Evolutionary conservation across 495 filamentous ascomycete species (phyloP), one percentile per base, ranked within the genome.

Genomic region (Niebla homalea): DNA sequence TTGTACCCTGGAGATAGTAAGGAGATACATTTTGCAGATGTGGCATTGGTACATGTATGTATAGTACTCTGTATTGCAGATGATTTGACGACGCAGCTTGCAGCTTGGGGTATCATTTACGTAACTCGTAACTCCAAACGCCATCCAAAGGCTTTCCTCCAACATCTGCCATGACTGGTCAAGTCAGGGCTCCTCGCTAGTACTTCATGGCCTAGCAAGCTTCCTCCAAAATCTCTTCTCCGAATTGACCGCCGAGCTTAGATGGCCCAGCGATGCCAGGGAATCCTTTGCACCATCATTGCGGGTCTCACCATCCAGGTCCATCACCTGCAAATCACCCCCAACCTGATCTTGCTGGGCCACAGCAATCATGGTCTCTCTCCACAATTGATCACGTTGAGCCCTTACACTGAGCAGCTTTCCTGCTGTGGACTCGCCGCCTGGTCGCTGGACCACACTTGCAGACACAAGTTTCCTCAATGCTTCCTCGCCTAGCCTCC

Each of bases 401-500:
- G 40, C 49, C 12, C 55, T 43, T 14, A 49, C 4, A 20, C 41
- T 52, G 19, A 41, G 25, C 1, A 21, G 18, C 42, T n/a, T 26
- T 1, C 21, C 37, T 16, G 11, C 21, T 14, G 29, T 32, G 16
- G 21, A 8, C 8, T 2, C 36, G 40, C 8, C 23, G 40, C 32
- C 29, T 23, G 22, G 48, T 22, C 25, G 37, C 36, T 36, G 50
- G 26, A 67, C 18, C 14, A 48, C 22, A 18, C 70, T 70, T 11
- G 73, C 72, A 23, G 70, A 64, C 36, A 83, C 76, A 41, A 89
- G 66, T 56, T 78, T 81, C 36, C 85, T 70, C 48, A 89, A 60
- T 19, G 83, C 83, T 53, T 85, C 77, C 65, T 89, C 85, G 2
- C 81, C 85, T 50, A 83, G 65, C 25, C 84, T 69, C 19, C 84